Conservation (phyloP, 768 basidiomycete genomes). For the Neoboletus subvelutipes region DNA sequence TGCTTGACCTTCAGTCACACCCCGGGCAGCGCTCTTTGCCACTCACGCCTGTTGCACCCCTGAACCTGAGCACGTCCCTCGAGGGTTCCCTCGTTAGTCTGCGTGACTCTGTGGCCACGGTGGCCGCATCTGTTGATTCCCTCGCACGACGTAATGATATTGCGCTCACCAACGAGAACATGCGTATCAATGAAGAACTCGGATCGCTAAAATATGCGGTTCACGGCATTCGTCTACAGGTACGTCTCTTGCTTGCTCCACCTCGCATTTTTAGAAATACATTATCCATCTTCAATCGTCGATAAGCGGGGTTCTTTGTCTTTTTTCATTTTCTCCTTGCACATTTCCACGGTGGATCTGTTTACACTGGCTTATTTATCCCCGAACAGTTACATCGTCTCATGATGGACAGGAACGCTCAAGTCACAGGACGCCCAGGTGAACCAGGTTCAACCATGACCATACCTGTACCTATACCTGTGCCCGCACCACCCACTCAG, state of each 20-base stretch:
- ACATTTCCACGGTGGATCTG: slow-evolving; percentile 6
- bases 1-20: slow-evolving; percentile 24
- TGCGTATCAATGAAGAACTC: slow-evolving; percentile 72
- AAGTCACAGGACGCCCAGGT: slow-evolving; percentile 47
- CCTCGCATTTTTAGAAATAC: background rate
- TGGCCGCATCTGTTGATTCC: slow-evolving; percentile 61
- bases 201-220: slow-evolving; percentile 65
- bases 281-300: background rate
- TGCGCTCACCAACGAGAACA: slow-evolving; percentile 65
- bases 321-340: slow-evolving; percentile 7
- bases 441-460: slow-evolving; percentile 19
- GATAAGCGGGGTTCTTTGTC: slow-evolving; percentile 1
- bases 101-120: slow-evolving; percentile 56
- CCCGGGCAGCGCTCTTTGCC: slow-evolving; percentile 29
- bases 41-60: slow-evolving; percentile 50
- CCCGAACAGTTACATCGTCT: slow-evolving; percentile 56
- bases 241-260: slow-evolving; percentile 32
- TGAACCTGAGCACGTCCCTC: slow-evolving; percentile 60
- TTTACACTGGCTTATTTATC: slow-evolving; percentile 13
- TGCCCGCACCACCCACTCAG: slow-evolving; percentile 20
- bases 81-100: slow-evolving; percentile 61
- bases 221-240: slow-evolving; percentile 80
- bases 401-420: slow-evolving; percentile 74
- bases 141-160: slow-evolving; percentile 64
- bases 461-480: slow-evolving; percentile 23